Base-by-base conservation (phyloP, 192 early-diverging fungal genomes). In the Gryganskiella cystojenkinii region DNA sequence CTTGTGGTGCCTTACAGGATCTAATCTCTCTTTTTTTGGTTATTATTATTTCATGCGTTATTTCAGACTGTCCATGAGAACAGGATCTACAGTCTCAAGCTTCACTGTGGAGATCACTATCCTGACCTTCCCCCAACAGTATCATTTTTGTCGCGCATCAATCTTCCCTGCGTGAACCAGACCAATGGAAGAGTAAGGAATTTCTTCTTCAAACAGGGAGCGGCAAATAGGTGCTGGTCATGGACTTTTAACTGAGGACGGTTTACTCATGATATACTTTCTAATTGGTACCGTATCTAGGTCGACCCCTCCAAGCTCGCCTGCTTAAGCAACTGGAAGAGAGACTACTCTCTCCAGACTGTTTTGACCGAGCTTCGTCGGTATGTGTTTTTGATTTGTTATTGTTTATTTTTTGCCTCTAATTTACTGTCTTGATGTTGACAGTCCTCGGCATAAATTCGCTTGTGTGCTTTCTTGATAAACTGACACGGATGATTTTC, bases 11-110 rank as follows among this genome's bases (percentile, higher is more conserved):
- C 13, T 40, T 40, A 9, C 13, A 13, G 37, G 13, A 40, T 37
- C 53, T 47, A 25, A 62, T 30, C 43, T 35, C 0, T 37, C 46
- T 68, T 68, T 25, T 45, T 47, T 14, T 71, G 27, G 27, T 57
- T 28, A 24, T 56, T 37, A 44, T 30, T 54, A 30, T 44, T 45
- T 19, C 33, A 11, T 35, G 40, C 40, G 33, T 56, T 8, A 56
- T 47, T 64, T 25, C 81, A 96, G 95, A 91, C 95, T 20, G 88
- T 92, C n/a, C 95, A 96, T 70, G 96, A 99, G 80, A 98, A 96
- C 87, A 90, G 96, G 40, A 96, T 99, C 78, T 98, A 99, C 83
- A 87, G 88, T 57, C 82, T 99, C 31, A 87, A 86, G 78, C 83
- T 99, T 40, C 76, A 80, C 70, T 99, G 98, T 68, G 95, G 93